Conservation (phyloP, 805 yeast genomes). For the Cyberlindnera maritima region DNA sequence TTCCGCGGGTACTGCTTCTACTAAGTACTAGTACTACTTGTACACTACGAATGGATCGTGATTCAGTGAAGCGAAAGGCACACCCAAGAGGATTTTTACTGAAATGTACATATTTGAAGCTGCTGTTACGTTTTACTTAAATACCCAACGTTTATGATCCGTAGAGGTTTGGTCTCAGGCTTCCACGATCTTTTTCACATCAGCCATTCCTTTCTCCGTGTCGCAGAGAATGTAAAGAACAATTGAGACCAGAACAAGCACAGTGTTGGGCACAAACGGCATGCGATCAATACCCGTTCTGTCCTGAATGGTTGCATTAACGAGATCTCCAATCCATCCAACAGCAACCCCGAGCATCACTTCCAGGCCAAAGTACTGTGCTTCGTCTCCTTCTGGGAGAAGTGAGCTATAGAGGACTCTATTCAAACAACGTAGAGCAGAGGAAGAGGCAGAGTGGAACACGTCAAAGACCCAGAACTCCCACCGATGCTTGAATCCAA, state of each 20-base stretch:
- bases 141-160: too few relatives aligned
- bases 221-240: conserved; percentile 30
- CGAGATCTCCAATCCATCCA: conserved; percentile 40
- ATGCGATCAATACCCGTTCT: conserved; percentile 35
- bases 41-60: too few relatives aligned
- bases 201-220: conserved; percentile 32
- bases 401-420: conserved; percentile 37
- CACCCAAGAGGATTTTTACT: too few relatives aligned
- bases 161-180: too few relatives aligned
- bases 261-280: conserved; percentile 37
- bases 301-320: conserved; percentile 40
- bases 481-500: conserved; percentile 41
- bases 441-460: conserved; percentile 34
- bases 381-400: conserved; percentile 41
- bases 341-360: conserved; percentile 39
- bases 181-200: conserved; percentile 15
- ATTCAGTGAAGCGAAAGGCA: too few relatives aligned
- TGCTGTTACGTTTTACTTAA: too few relatives aligned
- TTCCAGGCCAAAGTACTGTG: conserved; percentile 42
- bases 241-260: conserved; percentile 30
- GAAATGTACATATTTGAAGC: too few relatives aligned
- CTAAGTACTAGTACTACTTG: too few relatives aligned
- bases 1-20: too few relatives aligned
- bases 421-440: conserved; percentile 36
- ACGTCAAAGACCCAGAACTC: conserved; percentile 43